These are phyloP conservation scores for Clarireedia sp. DNA, from an alignment of 2,329 filamentous ascomycete genomes.

Conservation along the genomic window DNA sequence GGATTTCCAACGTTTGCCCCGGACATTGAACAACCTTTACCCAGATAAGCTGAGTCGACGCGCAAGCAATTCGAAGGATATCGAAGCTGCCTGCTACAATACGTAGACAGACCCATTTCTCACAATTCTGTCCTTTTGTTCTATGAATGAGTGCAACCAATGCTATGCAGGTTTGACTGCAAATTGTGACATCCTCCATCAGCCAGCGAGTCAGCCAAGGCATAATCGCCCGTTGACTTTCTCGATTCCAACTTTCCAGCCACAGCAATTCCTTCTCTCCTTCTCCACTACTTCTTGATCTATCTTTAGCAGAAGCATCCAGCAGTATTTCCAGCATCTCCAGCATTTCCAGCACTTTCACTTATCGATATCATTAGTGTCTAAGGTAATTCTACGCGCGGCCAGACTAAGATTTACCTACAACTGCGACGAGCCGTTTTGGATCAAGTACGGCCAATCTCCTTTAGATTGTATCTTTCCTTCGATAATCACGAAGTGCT, in stretches of 20 bases:
- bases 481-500: too few species aligned
- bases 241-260: background rate
- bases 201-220: too few species aligned
- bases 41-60: background rate
- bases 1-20: too few species aligned
- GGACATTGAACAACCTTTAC: background rate
- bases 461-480: too few species aligned
- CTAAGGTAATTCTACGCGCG: too few species aligned
- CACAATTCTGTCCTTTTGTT: background rate
- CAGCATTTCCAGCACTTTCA: constrained; percentile 1
- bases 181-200: too few species aligned
- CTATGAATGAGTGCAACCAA: too few species aligned
- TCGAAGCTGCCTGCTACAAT: too few species aligned
- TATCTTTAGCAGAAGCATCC: background rate
- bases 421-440: background rate
- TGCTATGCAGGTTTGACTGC: too few species aligned
- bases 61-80: background rate
- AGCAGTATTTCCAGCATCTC: background rate
- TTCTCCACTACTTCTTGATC: background rate
- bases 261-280: background rate
- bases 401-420: background rate
- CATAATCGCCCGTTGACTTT: background rate
- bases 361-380: constrained; percentile 3
- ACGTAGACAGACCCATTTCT: background rate
- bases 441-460: too few species aligned